Evolutionary conservation across 2,329 filamentous ascomycete genomes (phyloP).

Genomic region (Septoria petroselini): DNA sequence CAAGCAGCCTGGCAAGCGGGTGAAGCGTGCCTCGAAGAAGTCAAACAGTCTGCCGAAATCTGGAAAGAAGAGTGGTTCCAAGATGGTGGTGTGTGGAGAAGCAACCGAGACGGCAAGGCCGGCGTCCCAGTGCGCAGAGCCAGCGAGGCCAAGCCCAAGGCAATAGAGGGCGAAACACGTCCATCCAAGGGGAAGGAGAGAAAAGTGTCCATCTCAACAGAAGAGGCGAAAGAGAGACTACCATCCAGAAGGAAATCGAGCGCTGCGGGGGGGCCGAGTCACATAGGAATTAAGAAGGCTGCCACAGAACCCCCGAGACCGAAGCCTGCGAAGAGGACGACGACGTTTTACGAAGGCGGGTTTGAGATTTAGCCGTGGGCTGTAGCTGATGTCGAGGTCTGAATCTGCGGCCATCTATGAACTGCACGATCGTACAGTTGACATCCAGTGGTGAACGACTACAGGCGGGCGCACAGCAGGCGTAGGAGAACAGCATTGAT

Average conservation of each 20-base stretch:
- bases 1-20: slow-evolving; percentile 82
- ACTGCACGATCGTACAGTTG: too few species aligned
- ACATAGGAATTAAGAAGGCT: slow-evolving; percentile 5
- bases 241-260: slow-evolving; percentile 10
- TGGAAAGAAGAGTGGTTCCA: slow-evolving; percentile 94
- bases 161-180: neutral
- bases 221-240: neutral
- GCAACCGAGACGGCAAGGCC: slow-evolving; percentile 70
- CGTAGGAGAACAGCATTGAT: too few species aligned
- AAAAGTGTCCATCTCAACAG: slow-evolving; percentile 1
- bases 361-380: slow-evolving; percentile 7
- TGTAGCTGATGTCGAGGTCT: too few species aligned
- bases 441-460: too few species aligned
- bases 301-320: slow-evolving; percentile 4
- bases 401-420: too few species aligned
- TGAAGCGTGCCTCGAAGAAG: slow-evolving; percentile 82
- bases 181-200: slow-evolving; percentile 3
- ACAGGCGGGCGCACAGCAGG: too few species aligned
- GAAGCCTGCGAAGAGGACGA: neutral
- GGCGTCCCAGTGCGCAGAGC: slow-evolving; percentile 43
- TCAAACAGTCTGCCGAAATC: slow-evolving; percentile 84
- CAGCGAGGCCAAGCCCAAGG: neutral
- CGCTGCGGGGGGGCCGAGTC: slow-evolving; percentile 1
- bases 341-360: slow-evolving; percentile 9
- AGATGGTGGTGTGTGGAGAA: slow-evolving; percentile 76